Base-by-base conservation (phyloP, 2,329 filamentous ascomycete species). In the Dactylellina sp. region DNA sequence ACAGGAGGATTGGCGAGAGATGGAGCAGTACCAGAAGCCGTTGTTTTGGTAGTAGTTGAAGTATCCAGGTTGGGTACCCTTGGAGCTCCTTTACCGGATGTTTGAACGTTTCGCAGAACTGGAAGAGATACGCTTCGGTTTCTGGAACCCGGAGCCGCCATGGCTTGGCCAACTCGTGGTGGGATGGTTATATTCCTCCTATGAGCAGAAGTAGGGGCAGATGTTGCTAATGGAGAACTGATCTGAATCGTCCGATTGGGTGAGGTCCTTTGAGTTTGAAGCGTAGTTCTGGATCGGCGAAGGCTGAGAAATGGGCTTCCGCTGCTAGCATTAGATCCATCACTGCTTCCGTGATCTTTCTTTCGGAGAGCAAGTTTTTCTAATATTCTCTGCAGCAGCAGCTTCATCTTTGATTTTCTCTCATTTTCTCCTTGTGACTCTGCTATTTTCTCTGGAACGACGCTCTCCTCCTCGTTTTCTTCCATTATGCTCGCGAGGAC, bases 401-500 rank as follows among this genome's bases (percentile, higher is more conserved):
- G 4, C 12, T 50, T 50, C 2, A 5, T 16, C 22, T 50, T 50
- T 14, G 46, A 50, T 25, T 28, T 50, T 50, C 14, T 50, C 46
- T 50, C 22, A 2, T 20, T 24, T 9, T 24, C 44, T 18, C 44
- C 20, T 2, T 12, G 16, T 7, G 28, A 32, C 5, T 32, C 28
- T 32, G 9, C n/a, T n/a, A n/a, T n/a, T n/a, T n/a, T n/a, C n/a
- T n/a, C n/a, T n/a, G n/a, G n/a, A n/a, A n/a, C n/a, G n/a, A n/a
- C n/a, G n/a, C 2, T 11, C 1, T 50, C 18, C 20, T 56, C 35
- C 25, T 20, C 9, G 2, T 32, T 12, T n/a, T 56, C 44, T 18
- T 25, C 28, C 18, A 65, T 14, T 28, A 52, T 57, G 5, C 25
- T 35, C 7, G 49, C 60, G 7, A 57, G 50, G 18, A 44, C 42